Conservation (phyloP, 2,329 filamentous ascomycete genomes). For the Aspergillus proliferans region DNA sequence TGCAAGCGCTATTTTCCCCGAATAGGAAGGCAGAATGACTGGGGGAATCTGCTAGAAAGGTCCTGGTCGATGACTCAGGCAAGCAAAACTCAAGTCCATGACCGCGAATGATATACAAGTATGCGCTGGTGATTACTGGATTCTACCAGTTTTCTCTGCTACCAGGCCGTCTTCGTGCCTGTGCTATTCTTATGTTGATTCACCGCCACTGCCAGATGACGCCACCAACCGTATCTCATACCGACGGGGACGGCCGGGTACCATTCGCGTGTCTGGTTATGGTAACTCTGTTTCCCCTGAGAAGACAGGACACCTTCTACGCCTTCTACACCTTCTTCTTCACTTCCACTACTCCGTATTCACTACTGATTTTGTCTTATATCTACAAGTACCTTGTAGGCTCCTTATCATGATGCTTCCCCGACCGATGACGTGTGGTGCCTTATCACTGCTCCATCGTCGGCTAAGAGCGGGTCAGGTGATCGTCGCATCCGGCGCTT, state of each 20-base stretch:
- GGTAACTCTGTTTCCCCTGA: too few relatives aligned
- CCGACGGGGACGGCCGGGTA: too few relatives aligned
- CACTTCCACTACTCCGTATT: too few relatives aligned
- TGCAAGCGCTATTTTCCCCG: conserved; percentile 6
- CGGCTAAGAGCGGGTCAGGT: conserved; percentile 11
- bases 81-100: too few relatives aligned
- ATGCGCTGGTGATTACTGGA: neutral
- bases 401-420: too few relatives aligned
- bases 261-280: too few relatives aligned
- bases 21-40: neutral
- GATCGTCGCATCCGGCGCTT: conserved; percentile 15
- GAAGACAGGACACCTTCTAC: too few relatives aligned
- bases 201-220: neutral
- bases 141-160: neutral
- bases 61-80: conserved; percentile 2
- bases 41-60: conserved; percentile 16
- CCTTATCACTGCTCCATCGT: too few relatives aligned
- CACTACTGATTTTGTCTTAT: too few relatives aligned
- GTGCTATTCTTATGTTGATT: neutral
- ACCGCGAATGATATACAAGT: neutral
- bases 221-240: neutral
- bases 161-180: neutral
- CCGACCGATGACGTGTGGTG: too few relatives aligned
- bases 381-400: too few relatives aligned
- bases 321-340: too few relatives aligned